Percentiles rank a stretch among this genome's conserved stretches.
Evolutionary conservation across 345 rosid genomes (phyloP).

Genomic region (Eucalyptus marginata): DNA sequence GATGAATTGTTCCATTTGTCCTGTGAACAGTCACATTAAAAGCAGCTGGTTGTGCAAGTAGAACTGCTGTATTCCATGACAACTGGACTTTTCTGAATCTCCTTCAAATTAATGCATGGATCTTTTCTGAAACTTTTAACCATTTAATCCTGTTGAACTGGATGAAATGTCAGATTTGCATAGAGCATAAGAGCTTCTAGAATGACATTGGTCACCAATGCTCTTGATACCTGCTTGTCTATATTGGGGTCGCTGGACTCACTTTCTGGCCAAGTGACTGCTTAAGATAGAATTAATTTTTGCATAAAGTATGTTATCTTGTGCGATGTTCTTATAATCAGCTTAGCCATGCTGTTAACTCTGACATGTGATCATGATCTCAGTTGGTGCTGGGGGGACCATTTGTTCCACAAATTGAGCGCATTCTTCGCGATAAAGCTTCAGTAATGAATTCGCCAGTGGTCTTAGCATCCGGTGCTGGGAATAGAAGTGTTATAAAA

Average conservation of each 20-base stretch:
- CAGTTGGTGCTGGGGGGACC: conserved; percentile 78
- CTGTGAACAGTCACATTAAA: not conserved
- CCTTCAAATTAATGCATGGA: not conserved
- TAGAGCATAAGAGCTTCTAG: not conserved
- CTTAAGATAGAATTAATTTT: not conserved
- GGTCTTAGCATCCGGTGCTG: conserved; percentile 45
- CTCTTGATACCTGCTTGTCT: not conserved
- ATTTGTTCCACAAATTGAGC: conserved; percentile 65
- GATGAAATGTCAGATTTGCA: not conserved
- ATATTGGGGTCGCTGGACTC: not conserved
- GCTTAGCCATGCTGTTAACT: not conserved
- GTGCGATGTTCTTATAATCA: not conserved
- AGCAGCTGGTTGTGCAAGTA: not conserved
- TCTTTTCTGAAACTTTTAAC: not conserved
- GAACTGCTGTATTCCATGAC: not conserved
- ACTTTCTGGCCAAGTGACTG: not conserved
- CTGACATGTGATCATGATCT: not conserved
- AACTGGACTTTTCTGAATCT: not conserved
- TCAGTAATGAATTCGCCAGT: conserved; percentile 40
- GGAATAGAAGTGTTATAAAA: conserved; percentile 33
- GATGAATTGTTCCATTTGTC: not conserved
- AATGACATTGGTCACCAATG: not conserved
- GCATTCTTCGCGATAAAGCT: conserved; percentile 56
- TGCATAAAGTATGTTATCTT: not conserved
- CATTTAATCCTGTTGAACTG: not conserved